Evolutionary conservation across 2,329 filamentous ascomycete species (phyloP), one percentile per base, ranked within the genome.

Genomic region (Cladophialophora yegresii): DNA sequence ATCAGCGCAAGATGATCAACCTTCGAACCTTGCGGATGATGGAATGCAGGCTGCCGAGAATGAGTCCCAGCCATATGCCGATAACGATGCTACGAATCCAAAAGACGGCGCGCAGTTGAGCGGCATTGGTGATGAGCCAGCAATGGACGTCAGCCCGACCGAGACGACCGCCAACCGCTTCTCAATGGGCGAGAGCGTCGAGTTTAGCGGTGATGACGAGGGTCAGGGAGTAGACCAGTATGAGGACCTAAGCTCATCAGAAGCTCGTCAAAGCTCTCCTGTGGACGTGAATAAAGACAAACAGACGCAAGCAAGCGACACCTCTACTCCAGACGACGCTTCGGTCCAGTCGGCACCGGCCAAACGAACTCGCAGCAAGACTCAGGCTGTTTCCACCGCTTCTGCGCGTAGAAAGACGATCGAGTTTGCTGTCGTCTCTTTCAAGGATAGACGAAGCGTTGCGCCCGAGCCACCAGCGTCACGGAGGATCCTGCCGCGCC

Each of bases 131-230:
- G 40, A 45, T 23, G 33, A 49, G 32, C 23, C 20, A 8, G 10
- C 7, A 4, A 40, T 60, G 49, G 57, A 51, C 4, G 8, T 62
- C 10, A 55, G 45, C 16, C 12, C 26, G 16, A 8, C 33, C 9
- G 58, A 51, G 8, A 22, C 40, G 9, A 58, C 51, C n/a, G 53
- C 20, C 10, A 23, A 40, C 36, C 43, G 26, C 16, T 43, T 53
- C 2, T 53, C 64, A 22, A 22, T 33, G 3, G 53, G 12, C 30
- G 36, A 61, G 32, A 63, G 55, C 26, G 59, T 65, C 36, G 67
- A 69, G 33, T 67, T 67, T 55, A 66, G 66, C 26, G 66, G 66
- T 49, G 63, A 69, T 20, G 63, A 66, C 8, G 22, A 30, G 16
- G 33, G 12, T 8, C 16, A 54, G 16, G 53, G n/a, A 54, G 3